Conservation (phyloP, 2,329 filamentous ascomycete genomes). For the Aspergillus caelatus region DNA sequence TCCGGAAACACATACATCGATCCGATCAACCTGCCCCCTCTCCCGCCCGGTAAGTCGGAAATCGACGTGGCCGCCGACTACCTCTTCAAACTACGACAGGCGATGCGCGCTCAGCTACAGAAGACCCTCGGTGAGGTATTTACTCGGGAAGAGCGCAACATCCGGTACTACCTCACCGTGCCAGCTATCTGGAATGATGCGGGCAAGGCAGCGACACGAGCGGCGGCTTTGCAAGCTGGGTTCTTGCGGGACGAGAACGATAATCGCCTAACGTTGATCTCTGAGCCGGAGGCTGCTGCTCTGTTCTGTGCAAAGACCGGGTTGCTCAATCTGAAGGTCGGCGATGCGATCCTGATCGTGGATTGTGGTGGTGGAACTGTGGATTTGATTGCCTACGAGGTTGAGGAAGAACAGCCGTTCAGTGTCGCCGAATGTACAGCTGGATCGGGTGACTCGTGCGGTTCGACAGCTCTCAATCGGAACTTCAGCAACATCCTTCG, state of each 20-base stretch:
- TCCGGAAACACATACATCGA: conserved; percentile 99
- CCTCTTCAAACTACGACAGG: conserved; percentile 95
- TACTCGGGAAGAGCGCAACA: conserved; percentile 96
- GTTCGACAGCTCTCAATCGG: conserved; percentile 95
- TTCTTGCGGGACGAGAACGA: conserved; percentile 98
- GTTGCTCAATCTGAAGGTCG: conserved; percentile 93
- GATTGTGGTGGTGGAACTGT: conserved; percentile 98
- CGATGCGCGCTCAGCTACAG: conserved; percentile 92
- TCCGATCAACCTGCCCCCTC: conserved; percentile 95
- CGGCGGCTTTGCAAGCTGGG: conserved; percentile 93
- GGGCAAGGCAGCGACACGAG: conserved; percentile 93
- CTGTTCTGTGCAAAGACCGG: conserved; percentile 98
- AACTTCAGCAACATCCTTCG: conserved; percentile 98
- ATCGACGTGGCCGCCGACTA: conserved; percentile 99
- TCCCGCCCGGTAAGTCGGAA: conserved; percentile 96
- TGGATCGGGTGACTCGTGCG: conserved; percentile 95
- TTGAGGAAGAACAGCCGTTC: conserved; percentile 96
- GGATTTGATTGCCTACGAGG: conserved; percentile 97
- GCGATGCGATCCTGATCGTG: conserved; percentile 96
- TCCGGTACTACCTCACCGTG: conserved; percentile 97
- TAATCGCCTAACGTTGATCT: conserved; percentile 90
- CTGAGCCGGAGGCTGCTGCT: conserved; percentile 93
- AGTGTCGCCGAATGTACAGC: conserved; percentile 96
- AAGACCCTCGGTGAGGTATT: conserved; percentile 98
- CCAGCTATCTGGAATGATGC: conserved; percentile 99